These are phyloP conservation scores for Alternaria gaisen DNA, from an alignment of 2,329 filamentous ascomycete species.

Conservation along the genomic window DNA sequence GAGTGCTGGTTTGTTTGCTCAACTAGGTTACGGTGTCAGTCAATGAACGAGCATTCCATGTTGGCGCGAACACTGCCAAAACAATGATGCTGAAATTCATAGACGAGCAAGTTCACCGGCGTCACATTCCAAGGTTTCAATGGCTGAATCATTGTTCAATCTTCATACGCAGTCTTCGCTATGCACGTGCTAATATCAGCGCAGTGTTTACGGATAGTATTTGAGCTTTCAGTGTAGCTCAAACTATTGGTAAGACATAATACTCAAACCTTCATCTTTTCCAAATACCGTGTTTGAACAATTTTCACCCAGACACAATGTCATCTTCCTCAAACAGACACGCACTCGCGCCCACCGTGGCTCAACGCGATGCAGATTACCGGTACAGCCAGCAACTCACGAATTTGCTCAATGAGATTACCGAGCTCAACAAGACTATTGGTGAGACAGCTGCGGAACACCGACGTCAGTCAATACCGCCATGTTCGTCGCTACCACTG, in stretches of 20 bases:
- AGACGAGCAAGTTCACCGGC: not conserved
- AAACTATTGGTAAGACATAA: not conserved
- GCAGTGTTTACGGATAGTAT: not conserved
- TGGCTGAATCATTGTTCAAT: not conserved
- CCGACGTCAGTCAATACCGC: not conserved
- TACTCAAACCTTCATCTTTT: no score
- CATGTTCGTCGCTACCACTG: not conserved
- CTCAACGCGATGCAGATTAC: not conserved
- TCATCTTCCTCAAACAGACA: not conserved
- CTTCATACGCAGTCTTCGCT: not conserved
- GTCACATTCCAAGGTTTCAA: not conserved
- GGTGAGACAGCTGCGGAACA: not conserved
- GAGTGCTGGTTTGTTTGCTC: not conserved
- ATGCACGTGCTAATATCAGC: not conserved
- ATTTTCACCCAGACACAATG: not conserved
- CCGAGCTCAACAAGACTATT: not conserved
- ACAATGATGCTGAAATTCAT: not conserved
- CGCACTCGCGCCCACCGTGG: not conserved
- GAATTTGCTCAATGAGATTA: not conserved
- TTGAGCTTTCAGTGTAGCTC: not conserved
- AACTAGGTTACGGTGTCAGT: not conserved
- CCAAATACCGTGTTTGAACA: not conserved
- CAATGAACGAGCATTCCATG: slow-evolving; percentile 1
- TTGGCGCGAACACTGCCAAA: not conserved
- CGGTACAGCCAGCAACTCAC: not conserved